Evolutionary conservation across 768 basidiomycete genomes (phyloP), one percentile per base, ranked within the genome.

Genomic region (Suillus subaureus): DNA sequence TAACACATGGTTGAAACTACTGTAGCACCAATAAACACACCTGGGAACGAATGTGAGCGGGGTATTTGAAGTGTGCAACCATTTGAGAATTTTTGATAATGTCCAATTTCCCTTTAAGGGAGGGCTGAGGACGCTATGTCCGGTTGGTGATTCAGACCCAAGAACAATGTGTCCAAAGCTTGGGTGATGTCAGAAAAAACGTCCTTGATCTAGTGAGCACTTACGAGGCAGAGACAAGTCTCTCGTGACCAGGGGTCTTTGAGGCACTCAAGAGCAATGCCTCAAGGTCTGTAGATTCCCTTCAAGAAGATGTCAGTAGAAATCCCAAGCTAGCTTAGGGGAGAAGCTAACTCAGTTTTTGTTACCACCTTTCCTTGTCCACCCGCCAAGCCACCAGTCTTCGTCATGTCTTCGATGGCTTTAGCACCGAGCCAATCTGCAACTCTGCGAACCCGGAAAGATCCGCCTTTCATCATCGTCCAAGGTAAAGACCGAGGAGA

Each of bases 151-250:
- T 9, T 73, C 64, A 3, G 82, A 76, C 15, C 78, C 77, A 61
- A 88, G 74, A n/a, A 92, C 76, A 16, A 89, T 62, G 70, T 92
- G 89, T 0, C 90, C 90, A 42, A 86, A 72, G 39, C 90, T 92
- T 61, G 52, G 52, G 31, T 26, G 28, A 28, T 39, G 64, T 64
- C 23, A 70, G 47, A 68, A 42, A 43, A 3, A 21, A 11, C 26
- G 6, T 28, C 58, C 16, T 60, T 31, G 18, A 35, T 49, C 39
- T 60, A 60, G 39, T 49, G 15, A 57, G 15, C 62, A 73, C 79
- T 57, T 75, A 84, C 84, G 80, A 83, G 33, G 84, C 84, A 5
- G 75, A 75, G 35, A 84, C 63, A 26, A 67, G 67, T 64, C 70
- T 72, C 42, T 49, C 64, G 56, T 39, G n/a, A 62, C 67, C 64